Percentiles rank a stretch among this genome's conserved stretches.
Evolutionary conservation across 768 basidiomycete species (phyloP).

Genomic region (Lactifluus piperatus): DNA sequence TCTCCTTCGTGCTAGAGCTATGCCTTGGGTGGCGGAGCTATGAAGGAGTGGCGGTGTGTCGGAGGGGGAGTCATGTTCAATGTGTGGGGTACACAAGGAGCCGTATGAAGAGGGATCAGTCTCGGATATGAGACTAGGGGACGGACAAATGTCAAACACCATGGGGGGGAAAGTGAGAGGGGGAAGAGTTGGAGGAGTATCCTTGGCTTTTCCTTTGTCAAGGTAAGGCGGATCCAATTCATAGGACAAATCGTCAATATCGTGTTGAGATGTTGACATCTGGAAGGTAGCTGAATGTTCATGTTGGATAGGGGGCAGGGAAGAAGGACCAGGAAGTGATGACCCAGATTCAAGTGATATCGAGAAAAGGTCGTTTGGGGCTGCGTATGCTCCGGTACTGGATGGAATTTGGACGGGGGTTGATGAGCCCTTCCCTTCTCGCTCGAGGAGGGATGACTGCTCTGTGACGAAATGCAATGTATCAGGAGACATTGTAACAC

Average conservation of each 20-base stretch:
- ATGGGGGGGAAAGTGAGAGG: constrained; percentile 55
- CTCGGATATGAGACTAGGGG: constrained; percentile 25
- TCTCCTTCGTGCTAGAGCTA: neutral
- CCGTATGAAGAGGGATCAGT: constrained; percentile 30
- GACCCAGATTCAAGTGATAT: constrained; percentile 21
- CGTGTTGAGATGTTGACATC: neutral
- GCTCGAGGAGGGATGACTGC: constrained; percentile 18
- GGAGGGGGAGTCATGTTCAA: neutral
- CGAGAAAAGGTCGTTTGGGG: constrained; percentile 23
- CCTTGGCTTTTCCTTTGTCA: constrained; percentile 48
- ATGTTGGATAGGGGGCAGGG: constrained; percentile 3
- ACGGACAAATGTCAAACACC: constrained; percentile 37
- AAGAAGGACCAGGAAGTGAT: constrained; percentile 20
- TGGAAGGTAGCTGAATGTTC: constrained; percentile 4
- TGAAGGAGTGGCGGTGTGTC: neutral
- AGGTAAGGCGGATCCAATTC: constrained; percentile 10
- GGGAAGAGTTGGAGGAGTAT: constrained; percentile 50
- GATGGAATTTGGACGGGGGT: constrained; percentile 43
- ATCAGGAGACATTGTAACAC: neutral
- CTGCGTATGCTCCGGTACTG: constrained; percentile 26
- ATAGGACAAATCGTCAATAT: constrained; percentile 8
- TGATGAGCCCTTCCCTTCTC: constrained; percentile 50
- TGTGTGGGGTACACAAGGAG: constrained; percentile 9
- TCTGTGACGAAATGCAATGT: neutral
- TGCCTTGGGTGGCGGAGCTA: neutral